phyloP scores from a whole-genome alignment of 2,329 filamentous ascomycete species.

The Colletotrichum australisinense region DNA sequence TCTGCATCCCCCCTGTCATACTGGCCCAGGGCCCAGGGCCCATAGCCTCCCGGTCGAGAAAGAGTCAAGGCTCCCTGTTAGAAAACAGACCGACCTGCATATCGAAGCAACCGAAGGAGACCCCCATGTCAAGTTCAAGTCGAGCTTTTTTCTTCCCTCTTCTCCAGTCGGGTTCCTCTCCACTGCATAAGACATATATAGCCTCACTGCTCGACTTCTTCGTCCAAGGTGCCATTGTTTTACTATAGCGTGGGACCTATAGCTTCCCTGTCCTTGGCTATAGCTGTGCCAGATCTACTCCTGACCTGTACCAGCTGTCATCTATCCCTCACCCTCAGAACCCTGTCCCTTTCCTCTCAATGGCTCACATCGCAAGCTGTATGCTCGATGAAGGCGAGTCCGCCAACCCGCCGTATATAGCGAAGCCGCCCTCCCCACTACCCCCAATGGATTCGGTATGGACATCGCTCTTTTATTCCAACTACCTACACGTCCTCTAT shows the following conservation, averaged over 20 bases:
- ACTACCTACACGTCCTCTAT: slow-evolving; percentile 14
- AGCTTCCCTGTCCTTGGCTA: slow-evolving; percentile 35
- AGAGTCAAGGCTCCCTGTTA: slow-evolving; percentile 35
- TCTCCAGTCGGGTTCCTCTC: slow-evolving; percentile 27
- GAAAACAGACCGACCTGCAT: slow-evolving; percentile 34
- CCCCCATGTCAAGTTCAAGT: slow-evolving; percentile 25
- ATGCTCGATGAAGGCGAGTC: slow-evolving; percentile 61
- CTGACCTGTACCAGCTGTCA: slow-evolving; percentile 29
- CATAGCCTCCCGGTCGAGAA: slow-evolving; percentile 26
- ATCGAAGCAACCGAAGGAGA: slow-evolving; percentile 26
- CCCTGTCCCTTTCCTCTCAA: slow-evolving; percentile 46
- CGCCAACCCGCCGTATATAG: slow-evolving; percentile 59
- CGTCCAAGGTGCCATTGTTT: slow-evolving; percentile 20
- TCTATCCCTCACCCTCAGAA: slow-evolving; percentile 29
- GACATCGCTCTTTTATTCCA: slow-evolving; percentile 35
- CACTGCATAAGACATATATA: slow-evolving; percentile 38
- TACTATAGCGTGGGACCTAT: slow-evolving; percentile 35
- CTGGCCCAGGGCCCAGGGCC: slow-evolving; percentile 31
- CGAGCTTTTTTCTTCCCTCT: slow-evolving; percentile 33
- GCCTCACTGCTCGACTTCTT: slow-evolving; percentile 37
- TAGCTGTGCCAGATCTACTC: slow-evolving; percentile 36
- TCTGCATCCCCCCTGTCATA: slow-evolving; percentile 43
- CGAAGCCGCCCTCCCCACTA: slow-evolving; percentile 59
- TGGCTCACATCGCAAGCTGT: slow-evolving; percentile 73
- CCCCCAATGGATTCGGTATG: slow-evolving; percentile 59